Evolutionary conservation across 768 basidiomycete genomes (phyloP), one percentile per base, ranked within the genome.

Genomic region (Tricholoma matsutake): DNA sequence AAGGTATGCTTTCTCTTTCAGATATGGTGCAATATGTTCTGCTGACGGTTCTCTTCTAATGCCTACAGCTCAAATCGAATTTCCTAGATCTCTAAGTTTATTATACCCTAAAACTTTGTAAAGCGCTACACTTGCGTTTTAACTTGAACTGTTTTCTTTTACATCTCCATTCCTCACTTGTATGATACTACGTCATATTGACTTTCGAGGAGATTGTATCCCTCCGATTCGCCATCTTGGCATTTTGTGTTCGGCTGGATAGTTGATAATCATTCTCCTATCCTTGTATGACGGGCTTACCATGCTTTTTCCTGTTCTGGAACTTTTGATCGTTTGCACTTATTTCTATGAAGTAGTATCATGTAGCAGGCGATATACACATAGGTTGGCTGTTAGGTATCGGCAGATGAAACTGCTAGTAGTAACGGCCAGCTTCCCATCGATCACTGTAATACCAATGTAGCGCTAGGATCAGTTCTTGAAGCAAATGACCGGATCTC

Each of bases 1-100:
- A 51, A 63, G 62, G 62, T 60, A 10, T 18, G 59, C 47, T 43
- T 56, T 25, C 54, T 5, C n/a, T 25, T 14, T 11, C 22, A 7
- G 13, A n/a, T 22, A 20, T 47, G 47, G n/a, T 45, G 2, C 16
- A 18, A 18, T 43, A 11, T 22, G 1, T 28, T 28, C 28, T 10
- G 25, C 47, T 49, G 11, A 49, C 28, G 11, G 7, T 45, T 49
- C 13, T 49, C 1, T 49, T 49, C 18, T 49, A 22, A 7, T 45
- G 18, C 7, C 6, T 9, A 22, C 18, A 5, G 3, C 3, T 5
- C 18, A 18, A 45, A 7, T 20, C 20, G 18, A 3, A 43, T 1
- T 43, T 43, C n/a, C 41, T 41, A 41, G 41, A 37, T 25, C 13
- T 22, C 11, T 16, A 11, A 22, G 28, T 10, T 49, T 49, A 49